Evolutionary conservation across 2,329 filamentous ascomycete genomes (phyloP), one percentile per base, ranked within the genome.

Genomic region (Fusarium xylarioides): DNA sequence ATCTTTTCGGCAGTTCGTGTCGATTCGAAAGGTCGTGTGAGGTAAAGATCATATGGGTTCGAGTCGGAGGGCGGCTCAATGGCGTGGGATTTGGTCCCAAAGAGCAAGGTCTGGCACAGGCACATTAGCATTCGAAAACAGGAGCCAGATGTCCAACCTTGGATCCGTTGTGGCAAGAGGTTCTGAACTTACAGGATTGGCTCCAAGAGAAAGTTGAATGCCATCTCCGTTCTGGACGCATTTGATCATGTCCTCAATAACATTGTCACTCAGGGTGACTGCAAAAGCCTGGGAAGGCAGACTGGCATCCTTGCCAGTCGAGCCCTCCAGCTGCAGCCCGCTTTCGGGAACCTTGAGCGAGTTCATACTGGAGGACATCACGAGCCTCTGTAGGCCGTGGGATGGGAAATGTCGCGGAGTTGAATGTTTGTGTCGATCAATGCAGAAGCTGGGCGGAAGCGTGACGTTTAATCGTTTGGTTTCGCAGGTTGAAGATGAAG

Each of bases 241-340:
- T 79, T 85, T 85, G 74, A 92, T 90, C 86, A 92, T 88, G 70
- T 89, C 85, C 78, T 90, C 88, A 75, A 92, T 87, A 57, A 90
- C 83, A 78, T 83, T 83, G 78, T 90, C 86, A 74, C 83, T 86
- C 70, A 92, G 81, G n/a, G 83, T 86, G 63, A 92, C 81, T 71
- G 88, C 85, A 77, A 91, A 89, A 37, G 87, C 88, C 76, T 90
- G 88, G 35, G 84, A 82, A 14, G 86, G 87, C 42, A 88, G 81
- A 64, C 82, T 80, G 57, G 83, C 82, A 62, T 82, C 79, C 57
- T 84, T 83, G 47, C 76, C 76, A 73, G 85, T 82, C 70, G 86
- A 83, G 81, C 85, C 85, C 78, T 88, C 87, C 80, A 91, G 83
- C 79, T 85, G 81, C 80, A 91, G 82, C 81, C 90, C 90, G 74